These are phyloP conservation scores for Ajuga reptans DNA, from an alignment of 305 asterid species.

Conservation along the genomic window DNA sequence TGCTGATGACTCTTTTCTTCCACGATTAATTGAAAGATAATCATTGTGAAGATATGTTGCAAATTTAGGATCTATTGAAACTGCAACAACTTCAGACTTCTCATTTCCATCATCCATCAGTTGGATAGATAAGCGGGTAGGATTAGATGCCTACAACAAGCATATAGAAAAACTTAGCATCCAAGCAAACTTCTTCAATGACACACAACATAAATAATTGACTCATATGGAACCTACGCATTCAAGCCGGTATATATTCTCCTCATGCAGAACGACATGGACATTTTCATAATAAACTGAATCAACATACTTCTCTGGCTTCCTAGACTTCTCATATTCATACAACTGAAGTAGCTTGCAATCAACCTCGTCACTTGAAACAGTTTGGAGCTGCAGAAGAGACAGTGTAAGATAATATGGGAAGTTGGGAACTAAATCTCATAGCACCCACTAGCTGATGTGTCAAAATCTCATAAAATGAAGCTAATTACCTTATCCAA, in stretches of 20 bases:
- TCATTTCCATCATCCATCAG: slow-evolving; percentile 90
- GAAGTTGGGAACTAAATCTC: background rate
- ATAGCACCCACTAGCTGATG: background rate
- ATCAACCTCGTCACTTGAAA: slow-evolving; percentile 60
- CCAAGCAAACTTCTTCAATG: slow-evolving; percentile 14
- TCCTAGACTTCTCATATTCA: slow-evolving; percentile 61
- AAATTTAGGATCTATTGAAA: slow-evolving; percentile 82
- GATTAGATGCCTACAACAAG: slow-evolving; percentile 53
- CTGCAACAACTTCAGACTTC: slow-evolving; percentile 89
- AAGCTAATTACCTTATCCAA: no score
- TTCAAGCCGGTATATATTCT: slow-evolving; percentile 56
- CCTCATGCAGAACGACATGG: slow-evolving; percentile 54
- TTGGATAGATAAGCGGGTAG: slow-evolving; percentile 68
- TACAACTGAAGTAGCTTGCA: slow-evolving; percentile 55
- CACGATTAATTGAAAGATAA: slow-evolving; percentile 64
- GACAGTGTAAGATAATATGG: slow-evolving; percentile 14
- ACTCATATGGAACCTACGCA: slow-evolving; percentile 52
- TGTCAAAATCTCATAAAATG: no score
- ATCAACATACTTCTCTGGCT: slow-evolving; percentile 55
- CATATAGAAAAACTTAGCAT: slow-evolving; percentile 32
- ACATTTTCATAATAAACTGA: slow-evolving; percentile 68
- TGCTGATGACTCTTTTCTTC: slow-evolving; percentile 60
- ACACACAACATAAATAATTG: background rate
- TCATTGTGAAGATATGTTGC: slow-evolving; percentile 66
- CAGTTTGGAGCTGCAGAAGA: slow-evolving; percentile 49